These are phyloP conservation scores for Marsdenia floribunda DNA, from an alignment of 257 asterid species.

Conservation along the genomic window DNA sequence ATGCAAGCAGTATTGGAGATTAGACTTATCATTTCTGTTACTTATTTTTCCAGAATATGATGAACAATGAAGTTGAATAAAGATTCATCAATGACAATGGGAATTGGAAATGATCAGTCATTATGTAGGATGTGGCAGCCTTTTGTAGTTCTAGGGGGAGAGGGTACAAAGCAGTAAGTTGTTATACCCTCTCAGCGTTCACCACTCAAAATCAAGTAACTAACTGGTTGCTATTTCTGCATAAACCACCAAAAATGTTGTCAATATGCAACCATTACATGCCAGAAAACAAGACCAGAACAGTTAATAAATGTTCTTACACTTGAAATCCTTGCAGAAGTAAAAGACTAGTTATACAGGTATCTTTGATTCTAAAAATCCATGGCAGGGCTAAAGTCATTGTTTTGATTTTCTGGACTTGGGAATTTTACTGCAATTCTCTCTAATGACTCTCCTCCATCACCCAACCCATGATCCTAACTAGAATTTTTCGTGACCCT, in stretches of 20 bases:
- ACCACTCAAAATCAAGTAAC: background rate
- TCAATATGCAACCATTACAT: background rate
- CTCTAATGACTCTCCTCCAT: background rate
- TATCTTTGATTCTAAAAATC: background rate
- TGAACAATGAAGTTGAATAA: background rate
- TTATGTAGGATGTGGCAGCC: background rate
- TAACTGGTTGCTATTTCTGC: background rate
- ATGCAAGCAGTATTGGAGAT: background rate
- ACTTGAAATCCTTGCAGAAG: background rate
- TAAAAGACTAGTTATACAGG: background rate
- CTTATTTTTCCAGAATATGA: background rate
- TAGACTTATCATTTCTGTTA: background rate
- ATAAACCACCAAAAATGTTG: background rate
- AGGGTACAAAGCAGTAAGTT: background rate
- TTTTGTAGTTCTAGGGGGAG: background rate
- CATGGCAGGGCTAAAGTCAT: background rate
- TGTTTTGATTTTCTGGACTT: background rate
- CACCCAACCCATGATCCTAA: background rate
- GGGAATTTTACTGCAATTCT: background rate
- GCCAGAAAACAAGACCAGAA: background rate
- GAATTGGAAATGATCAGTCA: background rate
- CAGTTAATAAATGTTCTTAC: no score
- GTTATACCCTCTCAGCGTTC: background rate
- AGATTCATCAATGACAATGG: background rate
- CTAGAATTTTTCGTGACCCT: background rate